phyloP scores from a whole-genome alignment of 2,329 filamentous ascomycete species.

The Arthroderma uncinatum region DNA sequence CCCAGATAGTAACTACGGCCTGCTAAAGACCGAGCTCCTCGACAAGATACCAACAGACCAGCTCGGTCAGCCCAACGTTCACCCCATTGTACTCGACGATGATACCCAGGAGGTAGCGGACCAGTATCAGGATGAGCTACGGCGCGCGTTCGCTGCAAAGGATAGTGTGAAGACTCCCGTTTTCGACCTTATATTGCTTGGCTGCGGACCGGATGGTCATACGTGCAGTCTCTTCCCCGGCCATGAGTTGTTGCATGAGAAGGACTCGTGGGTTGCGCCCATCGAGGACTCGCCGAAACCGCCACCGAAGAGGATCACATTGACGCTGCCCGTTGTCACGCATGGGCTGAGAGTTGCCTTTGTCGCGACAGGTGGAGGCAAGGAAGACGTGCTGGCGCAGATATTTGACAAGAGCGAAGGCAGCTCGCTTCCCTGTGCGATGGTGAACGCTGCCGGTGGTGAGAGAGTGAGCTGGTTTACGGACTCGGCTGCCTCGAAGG shows the following conservation, averaged over 20 bases:
- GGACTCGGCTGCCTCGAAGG: slow-evolving; percentile 73
- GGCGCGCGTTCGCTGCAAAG: slow-evolving; percentile 74
- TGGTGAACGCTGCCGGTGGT: slow-evolving; percentile 74
- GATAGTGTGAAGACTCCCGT: slow-evolving; percentile 91
- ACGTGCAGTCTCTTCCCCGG: slow-evolving; percentile 94
- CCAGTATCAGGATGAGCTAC: slow-evolving; percentile 80
- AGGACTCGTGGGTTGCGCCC: slow-evolving; percentile 79
- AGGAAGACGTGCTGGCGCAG: slow-evolving; percentile 83
- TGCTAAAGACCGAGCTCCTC: slow-evolving; percentile 77
- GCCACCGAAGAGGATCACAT: slow-evolving; percentile 76
- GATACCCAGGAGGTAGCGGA: slow-evolving; percentile 89
- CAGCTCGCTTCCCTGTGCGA: slow-evolving; percentile 63
- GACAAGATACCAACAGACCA: slow-evolving; percentile 64
- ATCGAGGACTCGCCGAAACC: slow-evolving; percentile 94
- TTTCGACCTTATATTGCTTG: slow-evolving; percentile 87
- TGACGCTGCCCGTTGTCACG: slow-evolving; percentile 81
- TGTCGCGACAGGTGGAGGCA: slow-evolving; percentile 76
- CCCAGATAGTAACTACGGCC: slow-evolving; percentile 83
- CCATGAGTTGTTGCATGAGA: slow-evolving; percentile 75
- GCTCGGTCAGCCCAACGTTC: slow-evolving; percentile 57
- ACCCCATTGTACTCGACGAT: slow-evolving; percentile 66
- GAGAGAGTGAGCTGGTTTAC: slow-evolving; percentile 95
- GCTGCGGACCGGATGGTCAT: slow-evolving; percentile 91
- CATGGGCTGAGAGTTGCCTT: slow-evolving; percentile 82
- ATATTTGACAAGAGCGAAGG: slow-evolving; percentile 76